phyloP scores from a whole-genome alignment of 2,329 filamentous ascomycete species.

The Microcera coccophila region DNA sequence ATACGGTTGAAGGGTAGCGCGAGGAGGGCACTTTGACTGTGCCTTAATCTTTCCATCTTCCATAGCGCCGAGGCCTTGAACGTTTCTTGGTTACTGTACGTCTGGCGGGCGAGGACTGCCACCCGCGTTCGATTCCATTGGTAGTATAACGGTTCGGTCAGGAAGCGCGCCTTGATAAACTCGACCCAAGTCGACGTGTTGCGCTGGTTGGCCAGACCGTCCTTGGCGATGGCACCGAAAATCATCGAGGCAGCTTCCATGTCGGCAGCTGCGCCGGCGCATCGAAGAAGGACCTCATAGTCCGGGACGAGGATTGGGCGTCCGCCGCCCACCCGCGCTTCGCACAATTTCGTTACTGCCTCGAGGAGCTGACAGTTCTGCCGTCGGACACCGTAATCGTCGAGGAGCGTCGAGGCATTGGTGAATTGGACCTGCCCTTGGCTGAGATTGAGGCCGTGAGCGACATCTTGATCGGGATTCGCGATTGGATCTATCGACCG shows the following conservation, averaged over 20 bases:
- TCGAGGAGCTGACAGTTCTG: slow-evolving; percentile 38
- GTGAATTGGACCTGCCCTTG: slow-evolving; percentile 39
- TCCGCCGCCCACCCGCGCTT: slow-evolving; percentile 28
- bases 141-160: slow-evolving; percentile 44
- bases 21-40: slow-evolving; percentile 26
- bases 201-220: slow-evolving; percentile 28
- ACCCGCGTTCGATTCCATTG: slow-evolving; percentile 42
- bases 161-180: slow-evolving; percentile 46
- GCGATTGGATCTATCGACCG: slow-evolving; percentile 56
- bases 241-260: slow-evolving; percentile 31
- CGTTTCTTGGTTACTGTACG: slow-evolving; percentile 25
- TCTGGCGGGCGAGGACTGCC: slow-evolving; percentile 38
- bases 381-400: slow-evolving; percentile 44
- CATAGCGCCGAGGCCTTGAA: slow-evolving; percentile 17
- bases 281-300: slow-evolving; percentile 44
- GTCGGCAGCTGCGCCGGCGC: slow-evolving; percentile 45
- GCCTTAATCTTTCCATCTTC: slow-evolving; percentile 29
- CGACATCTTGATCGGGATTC: slow-evolving; percentile 47
- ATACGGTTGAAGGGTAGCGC: slow-evolving; percentile 31
- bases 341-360: slow-evolving; percentile 33
- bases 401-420: slow-evolving; percentile 34
- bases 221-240: slow-evolving; percentile 28
- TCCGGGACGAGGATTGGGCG: slow-evolving; percentile 36
- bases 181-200: slow-evolving; percentile 39
- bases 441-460: slow-evolving; percentile 37